A percentile compares a stretch with the other conserved stretches of the same genome.
phyloP scores from a whole-genome alignment of 75 land plant species.

The Gnetum montanum region DNA sequence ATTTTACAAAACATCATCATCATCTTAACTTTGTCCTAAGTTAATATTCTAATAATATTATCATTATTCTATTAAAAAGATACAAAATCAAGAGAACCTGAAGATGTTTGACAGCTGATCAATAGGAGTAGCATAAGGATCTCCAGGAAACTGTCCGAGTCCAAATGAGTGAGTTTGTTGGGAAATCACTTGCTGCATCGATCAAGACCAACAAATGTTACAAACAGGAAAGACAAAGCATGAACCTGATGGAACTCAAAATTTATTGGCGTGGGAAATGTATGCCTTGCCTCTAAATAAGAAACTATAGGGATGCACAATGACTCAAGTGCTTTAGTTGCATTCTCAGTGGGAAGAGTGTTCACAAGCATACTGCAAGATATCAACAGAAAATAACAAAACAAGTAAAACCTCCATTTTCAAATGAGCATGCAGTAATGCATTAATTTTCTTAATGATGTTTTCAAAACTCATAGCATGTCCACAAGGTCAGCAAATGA shows the following conservation, averaged over 20 bases:
- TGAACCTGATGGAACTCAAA: too few species aligned
- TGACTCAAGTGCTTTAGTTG: constrained; percentile 63
- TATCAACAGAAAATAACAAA: too few species aligned
- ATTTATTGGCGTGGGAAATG: too few species aligned
- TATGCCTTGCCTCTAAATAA: constrained; percentile 63
- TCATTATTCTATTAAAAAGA: too few species aligned
- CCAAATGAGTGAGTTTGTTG: constrained; percentile 54
- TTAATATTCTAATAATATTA: too few species aligned
- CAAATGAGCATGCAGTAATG: too few species aligned
- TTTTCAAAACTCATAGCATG: too few species aligned
- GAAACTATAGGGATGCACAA: constrained; percentile 55
- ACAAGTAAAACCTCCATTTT: too few species aligned
- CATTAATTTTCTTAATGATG: too few species aligned
- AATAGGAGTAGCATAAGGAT: constrained; percentile 67
- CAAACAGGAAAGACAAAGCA: neutral
- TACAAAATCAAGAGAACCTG: constrained; percentile 30
- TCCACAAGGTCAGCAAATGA: neutral
- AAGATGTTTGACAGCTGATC: constrained; percentile 86
- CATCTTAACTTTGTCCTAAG: too few species aligned
- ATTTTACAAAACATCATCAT: too few species aligned
- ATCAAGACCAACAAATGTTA: too few species aligned
- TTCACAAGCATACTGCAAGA: constrained; percentile 70
- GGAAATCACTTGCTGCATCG: constrained; percentile 53
- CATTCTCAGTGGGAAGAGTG: constrained; percentile 68
- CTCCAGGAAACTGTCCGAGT: constrained; percentile 43